Conservation (phyloP, 2,329 filamentous ascomycete species). For the Colletotrichum liaoningense region DNA sequence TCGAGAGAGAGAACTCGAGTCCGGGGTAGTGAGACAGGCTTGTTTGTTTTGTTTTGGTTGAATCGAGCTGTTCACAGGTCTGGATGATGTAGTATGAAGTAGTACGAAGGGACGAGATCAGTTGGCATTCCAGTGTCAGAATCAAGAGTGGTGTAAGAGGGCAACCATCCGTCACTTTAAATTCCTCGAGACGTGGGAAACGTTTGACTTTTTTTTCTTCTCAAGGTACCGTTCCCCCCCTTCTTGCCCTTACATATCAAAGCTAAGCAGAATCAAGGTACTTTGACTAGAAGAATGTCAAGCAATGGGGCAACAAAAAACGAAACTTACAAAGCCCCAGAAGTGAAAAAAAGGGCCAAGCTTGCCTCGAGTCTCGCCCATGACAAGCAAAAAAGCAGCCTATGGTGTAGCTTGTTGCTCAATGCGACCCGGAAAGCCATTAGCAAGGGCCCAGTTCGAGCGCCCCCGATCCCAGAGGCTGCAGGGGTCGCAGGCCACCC, state of each 20-base stretch:
- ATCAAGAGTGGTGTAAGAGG: not conserved
- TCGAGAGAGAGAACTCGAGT: not conserved
- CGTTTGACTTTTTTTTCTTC: not conserved
- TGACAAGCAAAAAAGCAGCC: not conserved
- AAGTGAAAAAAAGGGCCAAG: not conserved
- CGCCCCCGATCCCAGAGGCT: not conserved
- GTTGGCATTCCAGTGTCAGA: constrained; percentile 6
- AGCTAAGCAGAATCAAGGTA: not conserved
- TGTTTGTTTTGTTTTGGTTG: constrained; percentile 22
- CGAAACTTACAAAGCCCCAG: constrained; percentile 16
- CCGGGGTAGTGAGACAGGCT: constrained; percentile 19
- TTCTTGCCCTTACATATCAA: not conserved
- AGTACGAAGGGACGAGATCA: not conserved
- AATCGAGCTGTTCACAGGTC: not conserved
- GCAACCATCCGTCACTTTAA: not conserved
- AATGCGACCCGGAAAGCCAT: not conserved
- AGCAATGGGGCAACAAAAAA: not conserved
- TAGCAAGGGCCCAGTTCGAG: constrained; percentile 2
- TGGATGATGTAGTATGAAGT: not conserved
- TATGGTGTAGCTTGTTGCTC: not conserved
- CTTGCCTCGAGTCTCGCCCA: not conserved
- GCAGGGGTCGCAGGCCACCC: constrained; percentile 1
- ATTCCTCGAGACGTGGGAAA: not conserved
- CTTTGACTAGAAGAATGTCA: too few relatives aligned
- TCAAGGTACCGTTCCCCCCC: not conserved